Evolutionary conservation across 306 rosid genomes (phyloP).

Genomic region (Cucumis sativus): Cucumber_9930_V3 NC_026661.2:17556501-17557000

Average conservation of each 20-base stretch:
- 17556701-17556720: too few relatives aligned
- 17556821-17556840: conserved; percentile 34
- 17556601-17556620: background rate
- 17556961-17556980: conserved; percentile 43
- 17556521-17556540: background rate
- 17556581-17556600: background rate
- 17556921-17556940: background rate
- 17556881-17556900: conserved; percentile 82
- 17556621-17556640: background rate
- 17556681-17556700: background rate
- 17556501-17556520: background rate
- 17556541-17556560: background rate
- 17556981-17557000: conserved; percentile 53
- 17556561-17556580: background rate
- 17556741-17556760: background rate
- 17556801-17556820: background rate
- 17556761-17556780: background rate
- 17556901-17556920: conserved; percentile 4
- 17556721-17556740: background rate
- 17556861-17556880: conserved; percentile 80
- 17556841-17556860: conserved; percentile 65
- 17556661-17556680: background rate
- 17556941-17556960: background rate
- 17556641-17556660: background rate
- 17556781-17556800: background rate